Conservation (phyloP, 177 flowering plant species). For the Telopea speciosissima region DNA sequence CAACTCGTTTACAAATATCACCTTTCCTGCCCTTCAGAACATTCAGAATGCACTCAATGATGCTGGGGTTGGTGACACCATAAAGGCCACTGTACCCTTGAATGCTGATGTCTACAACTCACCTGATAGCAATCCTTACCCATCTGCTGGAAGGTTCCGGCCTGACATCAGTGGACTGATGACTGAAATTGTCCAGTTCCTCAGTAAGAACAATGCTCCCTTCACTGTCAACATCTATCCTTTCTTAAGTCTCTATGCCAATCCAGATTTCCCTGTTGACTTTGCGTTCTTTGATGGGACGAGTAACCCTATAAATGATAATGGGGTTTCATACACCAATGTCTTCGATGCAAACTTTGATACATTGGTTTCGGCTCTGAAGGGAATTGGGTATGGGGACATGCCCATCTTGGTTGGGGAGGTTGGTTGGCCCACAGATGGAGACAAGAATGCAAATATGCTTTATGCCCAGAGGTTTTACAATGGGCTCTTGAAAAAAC, state of each 20-base stretch:
- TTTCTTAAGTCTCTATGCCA: constrained; percentile 40
- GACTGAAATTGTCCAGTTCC: constrained; percentile 25
- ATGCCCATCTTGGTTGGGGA: constrained; percentile 43
- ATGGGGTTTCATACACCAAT: constrained; percentile 29
- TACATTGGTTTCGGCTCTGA: constrained; percentile 36
- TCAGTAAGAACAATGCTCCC: constrained; percentile 30
- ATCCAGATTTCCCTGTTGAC: constrained; percentile 35
- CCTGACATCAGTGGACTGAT: constrained; percentile 25
- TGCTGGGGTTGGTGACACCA: constrained; percentile 22
- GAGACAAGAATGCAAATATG: constrained; percentile 35
- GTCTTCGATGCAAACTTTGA: constrained; percentile 52
- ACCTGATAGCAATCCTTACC: constrained; percentile 23
- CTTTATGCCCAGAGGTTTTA: constrained; percentile 33
- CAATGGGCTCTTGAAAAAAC: constrained; percentile 28
- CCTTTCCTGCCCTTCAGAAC: constrained; percentile 39
- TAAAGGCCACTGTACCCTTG: constrained; percentile 39
- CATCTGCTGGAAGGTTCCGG: constrained; percentile 41
- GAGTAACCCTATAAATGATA: constrained; percentile 28
- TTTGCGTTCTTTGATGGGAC: constrained; percentile 52
- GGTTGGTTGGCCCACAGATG: constrained; percentile 57
- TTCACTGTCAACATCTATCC: constrained; percentile 49
- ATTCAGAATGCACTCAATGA: constrained; percentile 39
- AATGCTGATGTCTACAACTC: constrained; percentile 42
- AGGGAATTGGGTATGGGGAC: constrained; percentile 24
- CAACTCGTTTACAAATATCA: constrained; percentile 19